Base-by-base conservation (phyloP, 805 yeast species). In the Brettanomyces anomalus region DNA sequence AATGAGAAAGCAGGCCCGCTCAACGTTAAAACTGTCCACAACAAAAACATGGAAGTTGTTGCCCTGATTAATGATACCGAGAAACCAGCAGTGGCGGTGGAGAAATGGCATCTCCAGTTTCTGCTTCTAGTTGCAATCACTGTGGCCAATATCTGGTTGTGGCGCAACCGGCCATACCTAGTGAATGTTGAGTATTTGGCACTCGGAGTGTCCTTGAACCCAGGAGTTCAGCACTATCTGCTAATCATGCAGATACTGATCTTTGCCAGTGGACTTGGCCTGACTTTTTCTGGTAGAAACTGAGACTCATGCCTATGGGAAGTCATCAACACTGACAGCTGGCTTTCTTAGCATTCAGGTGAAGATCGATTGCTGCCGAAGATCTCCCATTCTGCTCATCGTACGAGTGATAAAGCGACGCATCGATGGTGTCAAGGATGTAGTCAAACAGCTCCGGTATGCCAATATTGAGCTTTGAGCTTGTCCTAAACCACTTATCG, bases 401-500 rank as follows among this genome's bases (percentile, higher is more conserved):
- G 26, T 46, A 51, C 11, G 52, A 53, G 19, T 51, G 52, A 44
- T 57, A 64, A 18, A 55, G 38, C 13, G 53, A 31, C 3, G 56
- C 62, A 33, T 56, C 59, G 4, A 64, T 53, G 33, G 49, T 49
- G 15, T 54, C 53, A 5, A 58, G 53, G 4, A 64, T 52, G 33
- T 52, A 51, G 33, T 53, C 60, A 53, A 76, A 76, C 24, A 75
- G 47, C 30, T 70, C 66, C 0, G 50, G 52, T 1, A 87, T 74
- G 24, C 85, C 85, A 35, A 68, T 67, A 8, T 89, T 89, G 2
- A 75, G 66, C 58, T 81, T 84, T 3, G 95, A 89, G 47, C 89
- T 79, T 1, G 87, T 79, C 45, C 67, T 46, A 41, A 63, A 64
- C 16, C 47, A 56, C n/a, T 41, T 46, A 42, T 56, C 40, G 18